These are phyloP conservation scores for Solanum paucissectum DNA, from an alignment of 257 asterid species.

Conservation along the genomic window DNA sequence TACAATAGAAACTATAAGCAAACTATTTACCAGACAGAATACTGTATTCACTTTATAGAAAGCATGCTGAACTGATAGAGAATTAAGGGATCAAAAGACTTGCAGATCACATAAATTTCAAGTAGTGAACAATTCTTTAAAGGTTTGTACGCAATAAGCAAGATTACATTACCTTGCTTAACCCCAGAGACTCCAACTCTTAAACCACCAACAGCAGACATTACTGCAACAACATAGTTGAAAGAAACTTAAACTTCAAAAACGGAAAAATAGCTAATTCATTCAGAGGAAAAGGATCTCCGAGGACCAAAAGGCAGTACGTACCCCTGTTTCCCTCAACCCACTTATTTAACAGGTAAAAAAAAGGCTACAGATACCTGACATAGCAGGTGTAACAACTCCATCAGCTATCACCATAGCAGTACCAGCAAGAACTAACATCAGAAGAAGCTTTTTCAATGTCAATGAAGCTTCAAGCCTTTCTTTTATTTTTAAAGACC, in stretches of 20 bases:
- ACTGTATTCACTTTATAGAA: not conserved
- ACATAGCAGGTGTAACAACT: slow-evolving; percentile 98
- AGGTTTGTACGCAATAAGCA: not conserved
- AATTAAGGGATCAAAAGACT: not conserved
- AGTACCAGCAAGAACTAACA: slow-evolving; percentile 97
- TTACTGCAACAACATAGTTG: slow-evolving; percentile 47
- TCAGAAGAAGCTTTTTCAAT: slow-evolving; percentile 73
- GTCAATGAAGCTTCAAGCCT: slow-evolving; percentile 81
- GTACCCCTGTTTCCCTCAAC: not conserved
- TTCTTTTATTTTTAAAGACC: slow-evolving; percentile 92
- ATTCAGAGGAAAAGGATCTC: not conserved
- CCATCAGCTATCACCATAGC: slow-evolving; percentile 99
- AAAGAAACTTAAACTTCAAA: slow-evolving; percentile 4
- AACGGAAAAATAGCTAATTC: not conserved
- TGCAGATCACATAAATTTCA: not conserved
- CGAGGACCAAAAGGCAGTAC: not conserved
- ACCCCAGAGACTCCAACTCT: slow-evolving; percentile 78
- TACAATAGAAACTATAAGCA: not conserved
- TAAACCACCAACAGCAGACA: slow-evolving; percentile 94
- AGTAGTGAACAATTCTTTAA: not conserved
- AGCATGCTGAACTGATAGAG: not conserved
- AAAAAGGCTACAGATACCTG: slow-evolving; percentile 42
- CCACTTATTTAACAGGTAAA: not conserved
- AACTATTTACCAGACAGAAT: not conserved
- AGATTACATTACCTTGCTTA: slow-evolving; percentile 40